A percentile compares a stretch with the other conserved stretches of the same genome.
Evolutionary conservation across 2,329 filamentous ascomycete species (phyloP).

Genomic region (Triangularia setosa): DNA sequence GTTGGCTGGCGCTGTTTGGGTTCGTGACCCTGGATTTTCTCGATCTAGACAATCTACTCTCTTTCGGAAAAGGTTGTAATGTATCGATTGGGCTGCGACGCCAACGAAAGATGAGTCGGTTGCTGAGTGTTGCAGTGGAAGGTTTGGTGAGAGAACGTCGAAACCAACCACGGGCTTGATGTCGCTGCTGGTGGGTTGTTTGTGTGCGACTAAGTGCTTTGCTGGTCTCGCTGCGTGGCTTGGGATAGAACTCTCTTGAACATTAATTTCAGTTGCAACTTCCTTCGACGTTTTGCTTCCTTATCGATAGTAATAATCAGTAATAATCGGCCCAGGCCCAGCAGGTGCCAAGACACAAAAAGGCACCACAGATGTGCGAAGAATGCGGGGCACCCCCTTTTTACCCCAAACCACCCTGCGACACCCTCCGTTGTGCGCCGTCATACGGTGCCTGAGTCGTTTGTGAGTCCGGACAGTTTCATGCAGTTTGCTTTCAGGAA

Average conservation of each 20-base stretch:
- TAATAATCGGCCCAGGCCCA: background rate
- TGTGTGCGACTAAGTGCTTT: too few relatives aligned
- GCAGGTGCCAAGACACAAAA: background rate
- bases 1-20: background rate
- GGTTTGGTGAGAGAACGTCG: too few relatives aligned
- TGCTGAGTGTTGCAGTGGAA: too few relatives aligned
- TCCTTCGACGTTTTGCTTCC: background rate
- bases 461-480: background rate
- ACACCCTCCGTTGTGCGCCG: background rate
- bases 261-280: background rate
- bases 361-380: background rate
- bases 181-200: too few relatives aligned
- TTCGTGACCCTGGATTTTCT: background rate
- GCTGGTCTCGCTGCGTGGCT: too few relatives aligned
- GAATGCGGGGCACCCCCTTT: background rate
- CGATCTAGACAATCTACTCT: too few relatives aligned
- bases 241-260: too few relatives aligned
- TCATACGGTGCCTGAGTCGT: background rate
- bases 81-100: background rate
- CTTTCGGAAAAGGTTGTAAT: background rate
- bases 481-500: background rate
- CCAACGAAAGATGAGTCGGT: too few relatives aligned
- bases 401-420: background rate
- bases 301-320: background rate
- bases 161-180: too few relatives aligned